Evolutionary conservation across 345 rosid genomes (phyloP), one percentile per base, ranked within the genome.

Genomic region (Bretschneidera sinensis): DNA sequence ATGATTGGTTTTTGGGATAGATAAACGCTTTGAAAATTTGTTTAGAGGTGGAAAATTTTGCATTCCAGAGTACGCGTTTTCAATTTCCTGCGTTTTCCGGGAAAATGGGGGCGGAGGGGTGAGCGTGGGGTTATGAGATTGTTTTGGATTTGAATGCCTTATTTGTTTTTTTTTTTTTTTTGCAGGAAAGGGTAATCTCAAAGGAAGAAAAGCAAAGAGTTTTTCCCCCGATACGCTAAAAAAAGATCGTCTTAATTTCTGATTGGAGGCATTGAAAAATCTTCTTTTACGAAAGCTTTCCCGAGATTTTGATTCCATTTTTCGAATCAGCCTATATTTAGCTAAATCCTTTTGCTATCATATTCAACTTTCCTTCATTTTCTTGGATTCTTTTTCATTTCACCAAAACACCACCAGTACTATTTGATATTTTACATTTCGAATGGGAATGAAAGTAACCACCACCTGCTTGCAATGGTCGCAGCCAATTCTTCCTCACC

Each of bases 381-480:
- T 59, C 21, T 45, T 45, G 49, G 16, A 11, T 45, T n/a, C n/a
- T n/a, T 28, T 28, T 39, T 2, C 45, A 39, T 14, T 39, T 39
- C 11, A 39, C 10, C 16, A n/a, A n/a, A n/a, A n/a, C n/a, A 7
- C 45, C 10, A 24, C 58, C 43, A 24, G 48, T 49, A 9, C n/a
- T 24, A 24, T 51, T 35, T 43, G 21, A 69, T 43, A 66, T 51
- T 54, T 55, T 63, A 6, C 17, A 31, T 23, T 49, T 0, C 8
- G 4, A 35, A 91, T 91, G 98, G 88, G 72, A 21, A 79, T 82
- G 79, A 84, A 82, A 79, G 88, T 76, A 54, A 88, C 74, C 0
- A 76, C 77, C 2, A 59, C 79, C 24, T 67, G 77, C 61, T 80
- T 87, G 21, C 96, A 78, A 21, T 84, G 86, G 91, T 72, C 83